Evolutionary conservation across 2,329 filamentous ascomycete genomes (phyloP).

Genomic region (Ophiocordyceps camponoti-rufipedis): DNA sequence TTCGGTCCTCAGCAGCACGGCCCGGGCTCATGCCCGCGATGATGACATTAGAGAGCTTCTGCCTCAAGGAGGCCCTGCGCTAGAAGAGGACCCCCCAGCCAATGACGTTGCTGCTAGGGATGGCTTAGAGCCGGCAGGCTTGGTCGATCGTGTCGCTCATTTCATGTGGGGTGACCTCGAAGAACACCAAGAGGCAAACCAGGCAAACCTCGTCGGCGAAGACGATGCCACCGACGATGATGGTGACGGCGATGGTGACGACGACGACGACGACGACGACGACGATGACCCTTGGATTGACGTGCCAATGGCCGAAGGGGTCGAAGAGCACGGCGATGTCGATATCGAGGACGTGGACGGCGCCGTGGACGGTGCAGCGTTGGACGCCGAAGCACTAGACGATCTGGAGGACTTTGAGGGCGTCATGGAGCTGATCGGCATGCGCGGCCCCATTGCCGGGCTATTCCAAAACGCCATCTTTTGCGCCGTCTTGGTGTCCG

Average conservation of each 20-base stretch:
- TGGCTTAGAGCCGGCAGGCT: slow-evolving; percentile 6
- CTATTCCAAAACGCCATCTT: slow-evolving; percentile 92
- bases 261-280: slow-evolving; percentile 8
- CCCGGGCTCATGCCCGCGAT: neutral
- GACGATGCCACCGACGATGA: slow-evolving; percentile 15
- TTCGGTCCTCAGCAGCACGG: neutral
- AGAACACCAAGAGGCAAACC: slow-evolving; percentile 6
- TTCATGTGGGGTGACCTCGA: slow-evolving; percentile 43
- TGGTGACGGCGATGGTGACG: slow-evolving; percentile 4
- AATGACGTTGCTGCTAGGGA: slow-evolving; percentile 3
- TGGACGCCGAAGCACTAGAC: slow-evolving; percentile 61
- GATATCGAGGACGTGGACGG: slow-evolving; percentile 21
- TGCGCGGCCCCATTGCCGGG: slow-evolving; percentile 81
- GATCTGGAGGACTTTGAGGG: slow-evolving; percentile 92
- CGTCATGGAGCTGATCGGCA: slow-evolving; percentile 86
- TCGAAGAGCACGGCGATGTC: slow-evolving; percentile 22
- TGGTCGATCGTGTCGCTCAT: slow-evolving; percentile 25
- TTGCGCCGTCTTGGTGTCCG: slow-evolving; percentile 73
- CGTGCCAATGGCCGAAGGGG: slow-evolving; percentile 10
- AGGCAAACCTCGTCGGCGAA: slow-evolving; percentile 18
- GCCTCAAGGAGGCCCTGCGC: slow-evolving; percentile 1
- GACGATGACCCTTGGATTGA: slow-evolving; percentile 33
- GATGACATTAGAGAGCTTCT: slow-evolving; percentile 1
- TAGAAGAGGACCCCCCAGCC: slow-evolving; percentile 3
- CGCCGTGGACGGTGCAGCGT: slow-evolving; percentile 37